phyloP scores from a whole-genome alignment of 257 asterid genomes.

The Fraxinus quadrangulata region DNA sequence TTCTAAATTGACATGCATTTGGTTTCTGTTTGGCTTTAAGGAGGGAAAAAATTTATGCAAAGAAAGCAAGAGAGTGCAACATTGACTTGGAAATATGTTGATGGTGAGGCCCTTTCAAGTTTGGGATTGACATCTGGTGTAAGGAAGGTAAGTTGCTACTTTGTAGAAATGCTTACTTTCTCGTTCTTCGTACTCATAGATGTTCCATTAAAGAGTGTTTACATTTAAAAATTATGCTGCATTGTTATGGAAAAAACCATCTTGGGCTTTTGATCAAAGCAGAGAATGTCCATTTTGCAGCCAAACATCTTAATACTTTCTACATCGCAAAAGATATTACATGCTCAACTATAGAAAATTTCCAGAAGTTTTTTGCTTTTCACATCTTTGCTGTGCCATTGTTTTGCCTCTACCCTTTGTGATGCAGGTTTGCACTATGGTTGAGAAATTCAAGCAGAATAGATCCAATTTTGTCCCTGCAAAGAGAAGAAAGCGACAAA shows the following conservation, averaged over 20 bases:
- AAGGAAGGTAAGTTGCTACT: constrained; percentile 66
- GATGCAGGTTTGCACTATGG: constrained; percentile 76
- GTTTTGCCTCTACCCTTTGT: constrained; percentile 21
- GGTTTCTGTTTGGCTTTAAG: constrained; percentile 45
- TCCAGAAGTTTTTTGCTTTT: not conserved
- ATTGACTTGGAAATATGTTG: constrained; percentile 72
- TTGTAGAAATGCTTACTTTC: not conserved
- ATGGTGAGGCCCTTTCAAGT: constrained; percentile 56
- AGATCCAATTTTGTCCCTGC: constrained; percentile 35
- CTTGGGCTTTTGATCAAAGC: not conserved
- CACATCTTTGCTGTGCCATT: constrained; percentile 11
- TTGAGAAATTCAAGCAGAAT: constrained; percentile 69
- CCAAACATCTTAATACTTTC: constrained; percentile 3
- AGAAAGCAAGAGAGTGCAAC: constrained; percentile 37
- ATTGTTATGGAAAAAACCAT: constrained; percentile 6
- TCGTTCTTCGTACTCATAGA: not conserved
- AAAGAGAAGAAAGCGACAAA: constrained; percentile 39
- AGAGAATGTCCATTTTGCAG: not conserved
- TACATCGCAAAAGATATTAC: too few relatives aligned
- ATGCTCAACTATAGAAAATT: not conserved
- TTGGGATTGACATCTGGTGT: constrained; percentile 96
- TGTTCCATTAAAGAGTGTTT: constrained; percentile 3
- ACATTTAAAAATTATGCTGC: constrained; percentile 15
- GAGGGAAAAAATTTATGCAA: constrained; percentile 34
- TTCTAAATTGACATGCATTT: constrained; percentile 24